Evolutionary conservation across 2,329 filamentous ascomycete genomes (phyloP), one percentile per base, ranked within the genome.

Genomic region (Chalaropsis ovoidea): DNA sequence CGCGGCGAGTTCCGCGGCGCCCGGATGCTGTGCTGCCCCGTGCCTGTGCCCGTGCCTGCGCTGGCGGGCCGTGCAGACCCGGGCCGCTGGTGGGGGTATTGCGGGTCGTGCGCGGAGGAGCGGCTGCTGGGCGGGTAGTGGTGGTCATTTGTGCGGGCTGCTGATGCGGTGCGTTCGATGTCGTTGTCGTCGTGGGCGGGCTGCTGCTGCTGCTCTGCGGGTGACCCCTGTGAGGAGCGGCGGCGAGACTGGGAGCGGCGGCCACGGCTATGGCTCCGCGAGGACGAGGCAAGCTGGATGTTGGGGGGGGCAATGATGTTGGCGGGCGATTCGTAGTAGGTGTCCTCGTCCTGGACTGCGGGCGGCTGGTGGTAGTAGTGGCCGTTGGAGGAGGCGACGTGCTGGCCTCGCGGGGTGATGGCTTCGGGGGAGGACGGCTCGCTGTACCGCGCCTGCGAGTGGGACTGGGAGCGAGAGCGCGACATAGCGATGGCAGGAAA

Each of bases 351-450:
- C 2, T 11, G 54, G 24, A 13, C 15, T 11, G 31, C 6, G 4
- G 54, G 31, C 24, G 54, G 27, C 54, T 58, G 15, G 27, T 58
- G 27, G 27, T 39, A 58, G 54, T 58, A 58, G 54, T 58, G 31
- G 43, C 43, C 2, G 31, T 10, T 19, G 31, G 17, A 17, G 27
- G 15, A 10, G 52, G 27, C 27, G 27, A n/a, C 13, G 27, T 11
- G 17, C 63, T 45, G 42, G 54, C 41, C 10, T 39, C 27, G 17
- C 27, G 54, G 54, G 10, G 24, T 10, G 11, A 58, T 10, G 11
- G 58, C 65, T n/a, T 60, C 65, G 10, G 47, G 52, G 7, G 60
- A 56, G 31, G 54, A 47, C n/a, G 52, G 19, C n/a, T 47, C 42
- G 27, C 39, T 52, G 1, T 52, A 64, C 13, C 52, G 41, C 4